Evolutionary conservation across 306 rosid genomes (phyloP), one percentile per base, ranked within the genome.

Genomic region (Aeschynomene evenia): DNA sequence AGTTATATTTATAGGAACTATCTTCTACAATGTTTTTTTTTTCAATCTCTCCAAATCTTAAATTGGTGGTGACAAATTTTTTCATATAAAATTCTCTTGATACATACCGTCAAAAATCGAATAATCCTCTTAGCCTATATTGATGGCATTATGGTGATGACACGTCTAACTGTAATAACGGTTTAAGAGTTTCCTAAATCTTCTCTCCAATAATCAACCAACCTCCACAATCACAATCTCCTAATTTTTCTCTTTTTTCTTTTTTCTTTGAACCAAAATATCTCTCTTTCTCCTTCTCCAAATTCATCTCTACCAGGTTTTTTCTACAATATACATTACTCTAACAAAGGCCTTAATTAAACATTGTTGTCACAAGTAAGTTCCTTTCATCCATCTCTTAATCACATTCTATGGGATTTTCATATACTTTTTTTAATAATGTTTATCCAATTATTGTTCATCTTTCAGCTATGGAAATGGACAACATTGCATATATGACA

Each of bases 151-250:
- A 45, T 61, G 66, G 85, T 20, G 55, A 39, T 81, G 74, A 54
- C 79, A 72, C 68, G 78, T 66, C 72, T 63, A 81, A 81, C 80
- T 33, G 21, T 45, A 52, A 60, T 65, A 82, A 82, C 80, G 63
- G 68, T 70, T 37, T 31, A 29, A 58, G 48, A 31, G 54, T 34
- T n/a, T 65, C 68, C 84, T 34, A 42, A 59, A 66, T 71, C 61
- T 6, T 37, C 37, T 37, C 37, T 61, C 46, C 15, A 63, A 22
- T 28, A 28, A 28, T 6, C 3, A 70, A 77, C 33, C 22, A 31
- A n/a, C 29, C 39, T n/a, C 24, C 12, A 23, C 22, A 69, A 1
- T 7, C 2, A 34, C 70, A 58, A 46, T 60, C 68, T 55, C 16
- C 9, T 14, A 24, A 43, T 43, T 56, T 26, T n/a, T 68, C 36